phyloP scores from a whole-genome alignment of 192 early-diverging fungal genomes.

The Irineochytrium annulatum region DNA sequence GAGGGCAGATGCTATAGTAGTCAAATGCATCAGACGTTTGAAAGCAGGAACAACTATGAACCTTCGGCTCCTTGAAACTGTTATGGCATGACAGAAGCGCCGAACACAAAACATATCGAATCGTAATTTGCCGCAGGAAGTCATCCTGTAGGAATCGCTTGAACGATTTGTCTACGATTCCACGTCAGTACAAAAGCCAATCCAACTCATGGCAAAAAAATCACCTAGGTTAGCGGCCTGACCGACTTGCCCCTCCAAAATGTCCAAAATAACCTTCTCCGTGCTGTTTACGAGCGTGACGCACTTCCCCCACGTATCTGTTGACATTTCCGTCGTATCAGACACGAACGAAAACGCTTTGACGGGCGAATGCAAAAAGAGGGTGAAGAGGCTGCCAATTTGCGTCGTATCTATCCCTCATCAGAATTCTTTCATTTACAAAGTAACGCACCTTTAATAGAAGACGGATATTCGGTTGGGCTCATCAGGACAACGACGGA shows the following conservation, averaged over 20 bases:
- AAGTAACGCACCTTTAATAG: constrained; percentile 63
- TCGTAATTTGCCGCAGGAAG: constrained; percentile 85
- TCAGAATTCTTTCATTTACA: neutral
- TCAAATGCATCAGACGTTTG: neutral
- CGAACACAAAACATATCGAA: constrained; percentile 74
- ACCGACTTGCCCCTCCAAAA: constrained; percentile 34
- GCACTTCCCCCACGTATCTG: constrained; percentile 70
- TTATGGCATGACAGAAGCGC: constrained; percentile 66
- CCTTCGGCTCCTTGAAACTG: constrained; percentile 57
- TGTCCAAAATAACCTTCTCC: constrained; percentile 35
- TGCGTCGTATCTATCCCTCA: constrained; percentile 47
- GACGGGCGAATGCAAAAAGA: constrained; percentile 88
- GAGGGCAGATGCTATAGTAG: constrained; percentile 58
- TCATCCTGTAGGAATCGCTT: constrained; percentile 83
- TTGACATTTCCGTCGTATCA: constrained; percentile 56
- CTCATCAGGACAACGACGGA: constrained; percentile 84
- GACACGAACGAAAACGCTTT: constrained; percentile 85
- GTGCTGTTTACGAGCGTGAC: constrained; percentile 39
- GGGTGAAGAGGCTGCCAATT: constrained; percentile 87
- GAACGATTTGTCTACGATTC: constrained; percentile 50
- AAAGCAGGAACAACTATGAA: constrained; percentile 14
- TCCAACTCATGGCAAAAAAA: constrained; percentile 4
- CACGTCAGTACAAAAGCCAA: neutral
- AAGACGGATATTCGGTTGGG: constrained; percentile 78
- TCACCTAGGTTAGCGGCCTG: neutral